Conservation (phyloP, 1,284 basidiomycete species). For the Ustanciosporium gigantosporum region DNA sequence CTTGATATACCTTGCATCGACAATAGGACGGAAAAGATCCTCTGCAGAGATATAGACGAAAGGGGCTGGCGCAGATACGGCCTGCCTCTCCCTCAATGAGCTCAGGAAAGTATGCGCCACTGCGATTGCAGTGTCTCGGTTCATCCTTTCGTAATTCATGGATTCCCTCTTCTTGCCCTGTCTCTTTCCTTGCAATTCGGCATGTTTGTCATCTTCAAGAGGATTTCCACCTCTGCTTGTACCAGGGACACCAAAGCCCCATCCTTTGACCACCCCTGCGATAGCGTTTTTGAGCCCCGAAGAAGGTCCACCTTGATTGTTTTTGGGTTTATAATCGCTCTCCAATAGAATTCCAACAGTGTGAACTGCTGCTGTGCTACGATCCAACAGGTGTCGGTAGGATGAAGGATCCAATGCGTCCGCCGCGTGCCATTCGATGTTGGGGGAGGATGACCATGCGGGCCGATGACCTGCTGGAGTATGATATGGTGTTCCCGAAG, state of each 20-base stretch:
- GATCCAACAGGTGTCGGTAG: conserved; percentile 72
- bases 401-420: conserved; percentile 73
- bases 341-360: conserved; percentile 92
- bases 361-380: conserved; percentile 80
- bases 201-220: conserved; percentile 31
- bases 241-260: conserved; percentile 60
- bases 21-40: conserved; percentile 83
- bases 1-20: conserved; percentile 81
- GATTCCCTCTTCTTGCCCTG: background rate
- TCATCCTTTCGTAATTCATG: conserved; percentile 74
- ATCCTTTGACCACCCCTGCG: conserved; percentile 48
- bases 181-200: background rate
- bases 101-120: conserved; percentile 62
- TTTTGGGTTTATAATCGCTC: conserved; percentile 72
- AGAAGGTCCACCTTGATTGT: conserved; percentile 7
- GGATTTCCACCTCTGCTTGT: conserved; percentile 53
- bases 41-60: conserved; percentile 95
- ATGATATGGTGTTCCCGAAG: conserved; percentile 80
- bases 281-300: conserved; percentile 32
- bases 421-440: conserved; percentile 53
- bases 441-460: conserved; percentile 70
- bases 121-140: conserved; percentile 69
- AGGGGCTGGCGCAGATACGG: conserved; percentile 61
- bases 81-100: conserved; percentile 57
- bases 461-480: conserved; percentile 87